These are phyloP conservation scores for Cryptosporidium sp. DNA, from an alignment of 169 alveolate genomes.

Conservation along the genomic window DNA sequence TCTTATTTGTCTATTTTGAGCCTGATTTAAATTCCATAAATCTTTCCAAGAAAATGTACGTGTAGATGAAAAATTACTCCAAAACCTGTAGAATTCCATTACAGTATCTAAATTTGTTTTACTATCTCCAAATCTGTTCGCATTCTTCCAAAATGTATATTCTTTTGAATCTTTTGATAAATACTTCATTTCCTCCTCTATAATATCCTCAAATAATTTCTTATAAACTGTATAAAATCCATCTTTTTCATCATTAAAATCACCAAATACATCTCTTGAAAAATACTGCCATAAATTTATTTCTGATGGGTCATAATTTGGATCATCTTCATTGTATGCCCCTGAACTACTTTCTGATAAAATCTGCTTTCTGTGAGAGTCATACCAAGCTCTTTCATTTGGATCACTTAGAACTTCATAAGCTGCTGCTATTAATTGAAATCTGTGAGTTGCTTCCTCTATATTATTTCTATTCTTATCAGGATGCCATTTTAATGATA, in stretches of 20 bases:
- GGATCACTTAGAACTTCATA: conserved; percentile 81
- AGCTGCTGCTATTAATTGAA: conserved; percentile 80
- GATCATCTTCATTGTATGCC: conserved; percentile 61
- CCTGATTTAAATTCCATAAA: conserved; percentile 82
- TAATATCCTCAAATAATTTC: conserved; percentile 83
- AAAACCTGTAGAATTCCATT: conserved; percentile 84
- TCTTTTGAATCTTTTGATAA: conserved; percentile 76
- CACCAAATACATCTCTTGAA: conserved; percentile 80
- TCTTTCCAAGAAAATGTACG: conserved; percentile 86
- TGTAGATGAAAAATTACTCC: conserved; percentile 85
- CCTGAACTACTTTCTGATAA: conserved; percentile 77
- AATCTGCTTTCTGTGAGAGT: conserved; percentile 84
- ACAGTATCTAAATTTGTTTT: conserved; percentile 80
- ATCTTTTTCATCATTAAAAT: conserved; percentile 79
- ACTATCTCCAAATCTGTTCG: conserved; percentile 83
- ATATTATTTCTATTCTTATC: conserved; percentile 85
- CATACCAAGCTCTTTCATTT: conserved; percentile 85
- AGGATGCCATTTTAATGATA: conserved; percentile 85
- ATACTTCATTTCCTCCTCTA: conserved; percentile 78
- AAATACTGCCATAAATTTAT: conserved; percentile 85
- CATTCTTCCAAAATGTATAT: conserved; percentile 71
- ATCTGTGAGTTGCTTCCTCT: conserved; percentile 80
- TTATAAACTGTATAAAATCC: conserved; percentile 85
- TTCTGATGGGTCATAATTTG: conserved; percentile 55
- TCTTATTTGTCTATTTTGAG: conserved; percentile 82